Evolutionary conservation across 495 filamentous ascomycete genomes (phyloP), one percentile per base, ranked within the genome.

Genomic region (Aspergillus funiculosus): DNA sequence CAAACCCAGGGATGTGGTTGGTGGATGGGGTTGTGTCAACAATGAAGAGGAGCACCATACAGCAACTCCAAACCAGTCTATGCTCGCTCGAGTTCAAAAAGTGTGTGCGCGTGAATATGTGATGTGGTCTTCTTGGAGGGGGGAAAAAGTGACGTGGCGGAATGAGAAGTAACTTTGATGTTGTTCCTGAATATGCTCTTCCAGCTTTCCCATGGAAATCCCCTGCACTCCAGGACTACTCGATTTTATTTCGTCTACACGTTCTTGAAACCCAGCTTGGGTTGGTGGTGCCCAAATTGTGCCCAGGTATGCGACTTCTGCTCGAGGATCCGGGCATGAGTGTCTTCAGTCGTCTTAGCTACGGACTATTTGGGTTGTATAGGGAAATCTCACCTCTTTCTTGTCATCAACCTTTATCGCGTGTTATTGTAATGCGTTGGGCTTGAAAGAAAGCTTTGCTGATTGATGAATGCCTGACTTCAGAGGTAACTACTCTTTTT

Each of bases 61-160:
- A 15, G 37, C 39, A 48, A 20, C 10, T 18, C 41, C 43, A 51
- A 34, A 40, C 46, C 32, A 49, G 53, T 56, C 53, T 47, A 46
- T 50, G 53, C 43, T 52, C 38, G 24, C 41, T 57, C 43, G 53
- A 47, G 47, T 50, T 47, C 40, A 46, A 44, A 46, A 22, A 9
- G 36, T 41, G 48, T 26, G 35, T 48, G 48, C 46, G 48, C 32
- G 31, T 36, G 32, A 36, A 37, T 14, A 8, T 19, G 34, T 20
- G 44, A n/a, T 26, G 32, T 32, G 25, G 44, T 43, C 29, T 27
- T 52, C 30, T 27, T 43, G 27, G n/a, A 31, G 25, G 8, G 31
- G 27, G 9, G 20, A 31, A 31, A 14, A 46, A 46, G 42, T 57
- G 54, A 57, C 54, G 54, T 57, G 54, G 54, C 54, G 26, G 31